Evolutionary conservation across 202 grass and related monocot genomes (phyloP).

Genomic region (Eragrostis tef): DNA sequence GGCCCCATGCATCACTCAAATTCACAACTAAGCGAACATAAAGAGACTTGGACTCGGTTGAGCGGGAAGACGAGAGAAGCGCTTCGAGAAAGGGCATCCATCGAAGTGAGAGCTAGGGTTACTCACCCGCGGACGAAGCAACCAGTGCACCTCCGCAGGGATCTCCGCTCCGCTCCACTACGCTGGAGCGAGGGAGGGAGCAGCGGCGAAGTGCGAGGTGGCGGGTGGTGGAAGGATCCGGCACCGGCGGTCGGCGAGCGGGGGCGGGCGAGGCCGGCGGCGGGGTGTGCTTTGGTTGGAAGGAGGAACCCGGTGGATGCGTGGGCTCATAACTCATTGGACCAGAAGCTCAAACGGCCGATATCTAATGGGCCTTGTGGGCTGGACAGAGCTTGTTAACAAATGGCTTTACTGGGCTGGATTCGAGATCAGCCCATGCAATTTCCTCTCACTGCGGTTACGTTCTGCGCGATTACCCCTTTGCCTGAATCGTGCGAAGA

Average conservation of each 20-base stretch:
- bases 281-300: background rate
- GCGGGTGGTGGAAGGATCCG: background rate
- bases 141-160: background rate
- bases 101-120: constrained; percentile 31
- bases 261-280: constrained; percentile 11
- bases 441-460: background rate
- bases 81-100: background rate
- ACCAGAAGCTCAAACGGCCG: background rate
- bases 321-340: background rate
- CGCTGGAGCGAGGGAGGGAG: background rate
- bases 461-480: background rate
- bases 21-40: background rate
- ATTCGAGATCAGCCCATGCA: background rate
- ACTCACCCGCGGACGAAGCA: constrained; percentile 1
- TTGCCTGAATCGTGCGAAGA: background rate
- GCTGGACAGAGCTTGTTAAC: background rate
- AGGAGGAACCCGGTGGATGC: background rate
- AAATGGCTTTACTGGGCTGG: background rate
- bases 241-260: constrained; percentile 22
- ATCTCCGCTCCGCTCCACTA: constrained; percentile 20
- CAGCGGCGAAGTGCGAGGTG: background rate
- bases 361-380: background rate
- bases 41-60: background rate
- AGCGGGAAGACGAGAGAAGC: background rate
- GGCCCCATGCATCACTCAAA: background rate